phyloP scores from a whole-genome alignment of 176 grass and related monocot species.

The Carex scoparia region DNA sequence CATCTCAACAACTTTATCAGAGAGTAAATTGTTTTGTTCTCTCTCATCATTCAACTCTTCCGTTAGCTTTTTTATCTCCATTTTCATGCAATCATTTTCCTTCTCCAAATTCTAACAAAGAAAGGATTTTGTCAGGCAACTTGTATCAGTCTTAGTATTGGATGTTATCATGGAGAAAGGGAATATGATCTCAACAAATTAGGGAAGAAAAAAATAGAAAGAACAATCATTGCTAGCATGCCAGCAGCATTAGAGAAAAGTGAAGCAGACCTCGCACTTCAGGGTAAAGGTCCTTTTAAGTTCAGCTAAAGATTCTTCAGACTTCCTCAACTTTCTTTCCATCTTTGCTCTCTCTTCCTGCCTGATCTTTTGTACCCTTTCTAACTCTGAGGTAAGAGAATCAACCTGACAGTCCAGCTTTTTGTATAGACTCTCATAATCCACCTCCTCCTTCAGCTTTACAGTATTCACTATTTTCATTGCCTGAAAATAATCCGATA shows the following conservation, averaged over 20 bases:
- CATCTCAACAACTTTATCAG: slow-evolving; percentile 46
- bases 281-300: slow-evolving; percentile 37
- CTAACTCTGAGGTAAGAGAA: slow-evolving; percentile 84
- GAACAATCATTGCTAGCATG: background rate
- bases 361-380: slow-evolving; percentile 80
- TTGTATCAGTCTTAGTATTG: slow-evolving; percentile 18
- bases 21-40: slow-evolving; percentile 50
- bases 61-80: slow-evolving; percentile 37
- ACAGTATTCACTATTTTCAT: slow-evolving; percentile 94
- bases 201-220: background rate
- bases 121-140: slow-evolving; percentile 15
- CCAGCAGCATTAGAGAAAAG: background rate
- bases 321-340: slow-evolving; percentile 54
- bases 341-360: slow-evolving; percentile 53
- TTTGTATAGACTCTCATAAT: slow-evolving; percentile 78
- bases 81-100: slow-evolving; percentile 54
- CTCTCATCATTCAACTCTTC: slow-evolving; percentile 50
- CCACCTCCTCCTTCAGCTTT: slow-evolving; percentile 89
- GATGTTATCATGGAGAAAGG: background rate
- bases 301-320: slow-evolving; percentile 51
- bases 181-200: background rate
- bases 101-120: slow-evolving; percentile 61
- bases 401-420: slow-evolving; percentile 81
- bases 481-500: slow-evolving; percentile 59
- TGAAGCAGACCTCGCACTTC: slow-evolving; percentile 58